phyloP scores from a whole-genome alignment of 768 basidiomycete species.

The Mycena rebaudengoi region DNA sequence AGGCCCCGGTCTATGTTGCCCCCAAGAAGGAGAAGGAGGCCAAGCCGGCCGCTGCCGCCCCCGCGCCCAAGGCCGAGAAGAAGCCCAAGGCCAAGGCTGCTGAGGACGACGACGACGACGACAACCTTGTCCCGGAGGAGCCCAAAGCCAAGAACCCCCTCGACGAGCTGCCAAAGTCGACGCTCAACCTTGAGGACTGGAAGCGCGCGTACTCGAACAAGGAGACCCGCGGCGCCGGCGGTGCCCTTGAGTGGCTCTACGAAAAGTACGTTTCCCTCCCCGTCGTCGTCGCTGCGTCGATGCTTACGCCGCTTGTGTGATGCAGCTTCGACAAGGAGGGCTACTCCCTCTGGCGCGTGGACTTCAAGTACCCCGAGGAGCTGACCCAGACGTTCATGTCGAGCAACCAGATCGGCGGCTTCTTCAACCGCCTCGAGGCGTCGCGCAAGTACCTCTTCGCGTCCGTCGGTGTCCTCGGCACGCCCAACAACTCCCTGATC shows the following conservation, averaged over 20 bases:
- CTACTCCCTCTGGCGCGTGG: constrained; percentile 90
- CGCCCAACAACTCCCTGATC: constrained; percentile 79
- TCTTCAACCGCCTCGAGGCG: constrained; percentile 98
- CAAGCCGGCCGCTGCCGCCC: constrained; percentile 54
- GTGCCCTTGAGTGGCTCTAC: constrained; percentile 96
- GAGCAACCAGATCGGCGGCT: constrained; percentile 90
- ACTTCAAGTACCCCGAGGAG: constrained; percentile 97
- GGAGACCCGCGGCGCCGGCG: constrained; percentile 87
- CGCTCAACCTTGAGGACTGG: constrained; percentile 94
- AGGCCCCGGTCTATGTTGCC: constrained; percentile 72
- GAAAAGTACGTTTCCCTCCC: constrained; percentile 70
- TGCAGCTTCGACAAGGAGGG: constrained; percentile 86
- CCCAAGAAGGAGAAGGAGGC: constrained; percentile 77
- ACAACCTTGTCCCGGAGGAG: constrained; percentile 79
- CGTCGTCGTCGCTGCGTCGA: neutral
- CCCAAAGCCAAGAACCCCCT: constrained; percentile 96
- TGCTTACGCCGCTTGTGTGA: neutral
- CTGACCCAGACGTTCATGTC: constrained; percentile 95
- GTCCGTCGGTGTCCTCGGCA: constrained; percentile 90
- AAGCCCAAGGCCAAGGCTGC: constrained; percentile 66
- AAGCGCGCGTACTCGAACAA: constrained; percentile 98
- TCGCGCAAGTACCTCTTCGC: constrained; percentile 97
- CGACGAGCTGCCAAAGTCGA: constrained; percentile 87
- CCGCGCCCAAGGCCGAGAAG: constrained; percentile 69
- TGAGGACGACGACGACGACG: constrained; percentile 73